Percentiles rank a stretch among this genome's conserved stretches.
Evolutionary conservation across 306 rosid genomes (phyloP).

Genomic region (Fagus sylvatica): DNA sequence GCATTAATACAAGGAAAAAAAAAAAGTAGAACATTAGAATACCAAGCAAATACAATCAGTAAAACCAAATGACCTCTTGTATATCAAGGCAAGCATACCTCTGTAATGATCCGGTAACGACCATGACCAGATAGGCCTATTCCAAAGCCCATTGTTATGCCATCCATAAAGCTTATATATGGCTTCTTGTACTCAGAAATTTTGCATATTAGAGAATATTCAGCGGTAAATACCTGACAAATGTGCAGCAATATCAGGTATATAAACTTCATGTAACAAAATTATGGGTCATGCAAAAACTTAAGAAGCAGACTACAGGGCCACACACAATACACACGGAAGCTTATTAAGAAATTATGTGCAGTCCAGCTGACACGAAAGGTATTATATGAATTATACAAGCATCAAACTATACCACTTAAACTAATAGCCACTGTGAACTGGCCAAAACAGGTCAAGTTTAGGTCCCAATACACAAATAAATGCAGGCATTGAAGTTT

Average conservation of each 20-base stretch:
- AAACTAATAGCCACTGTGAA: neutral
- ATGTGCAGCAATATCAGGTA: conserved; percentile 14
- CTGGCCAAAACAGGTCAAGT: neutral
- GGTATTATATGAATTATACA: neutral
- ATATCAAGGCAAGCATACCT: conserved; percentile 50
- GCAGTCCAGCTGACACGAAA: conserved; percentile 7
- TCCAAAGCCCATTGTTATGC: conserved; percentile 97
- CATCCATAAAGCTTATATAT: conserved; percentile 92
- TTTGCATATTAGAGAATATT: conserved; percentile 93
- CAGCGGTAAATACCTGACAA: conserved; percentile 86
- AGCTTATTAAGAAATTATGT: conserved; percentile 17
- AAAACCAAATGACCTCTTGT: conserved; percentile 4
- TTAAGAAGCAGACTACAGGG: conserved; percentile 15
- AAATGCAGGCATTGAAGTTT: conserved; percentile 1
- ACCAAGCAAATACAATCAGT: neutral
- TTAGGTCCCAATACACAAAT: conserved; percentile 19
- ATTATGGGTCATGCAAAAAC: conserved; percentile 25
- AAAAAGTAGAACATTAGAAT: conserved; percentile 23
- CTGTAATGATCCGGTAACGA: conserved; percentile 83
- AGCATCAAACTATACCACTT: neutral
- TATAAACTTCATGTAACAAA: conserved; percentile 13
- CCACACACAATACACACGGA: conserved; percentile 5
- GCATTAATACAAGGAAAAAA: conserved; percentile 13
- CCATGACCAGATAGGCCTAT: conserved; percentile 98
- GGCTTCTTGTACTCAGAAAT: conserved; percentile 88